Evolutionary conservation across 495 filamentous ascomycete genomes (phyloP).

Genomic region (Aspergillus funiculosus): DNA sequence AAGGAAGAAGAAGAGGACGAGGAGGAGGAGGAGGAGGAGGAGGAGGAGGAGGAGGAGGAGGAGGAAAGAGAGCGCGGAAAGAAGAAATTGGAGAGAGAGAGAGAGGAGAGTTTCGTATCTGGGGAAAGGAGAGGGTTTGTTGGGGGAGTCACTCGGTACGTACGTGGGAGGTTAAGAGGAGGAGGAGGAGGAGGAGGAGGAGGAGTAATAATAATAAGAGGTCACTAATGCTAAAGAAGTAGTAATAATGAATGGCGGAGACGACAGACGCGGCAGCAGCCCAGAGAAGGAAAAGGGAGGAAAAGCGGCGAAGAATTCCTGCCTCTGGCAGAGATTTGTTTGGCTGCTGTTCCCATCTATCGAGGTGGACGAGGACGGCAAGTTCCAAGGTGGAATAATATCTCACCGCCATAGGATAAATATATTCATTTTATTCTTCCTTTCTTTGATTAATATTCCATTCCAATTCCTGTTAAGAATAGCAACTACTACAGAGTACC

Average conservation of each 20-base stretch:
- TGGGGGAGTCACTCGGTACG: too few relatives aligned
- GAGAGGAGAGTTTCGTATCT: conserved; percentile 1
- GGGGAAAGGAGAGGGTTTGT: conserved; percentile 10
- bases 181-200: conserved; percentile 10
- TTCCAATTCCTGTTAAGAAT: too few relatives aligned
- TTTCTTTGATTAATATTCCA: too few relatives aligned
- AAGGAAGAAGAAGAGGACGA: not conserved
- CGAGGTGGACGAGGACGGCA: too few relatives aligned
- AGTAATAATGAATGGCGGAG: conserved; percentile 10
- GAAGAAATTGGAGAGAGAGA: not conserved
- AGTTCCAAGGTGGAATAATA: too few relatives aligned
- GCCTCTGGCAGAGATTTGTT: conserved; percentile 2
- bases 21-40: too few relatives aligned
- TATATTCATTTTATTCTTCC: too few relatives aligned
- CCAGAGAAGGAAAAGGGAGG: conserved; percentile 20
- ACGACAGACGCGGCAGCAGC: conserved; percentile 13
- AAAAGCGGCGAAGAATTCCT: conserved; percentile 11
- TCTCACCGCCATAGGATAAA: too few relatives aligned
- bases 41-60: not conserved
- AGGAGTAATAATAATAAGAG: conserved; percentile 5
- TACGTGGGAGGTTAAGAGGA: too few relatives aligned
- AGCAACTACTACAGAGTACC: too few relatives aligned
- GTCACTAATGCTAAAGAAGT: too few relatives aligned
- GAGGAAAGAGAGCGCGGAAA: not conserved
- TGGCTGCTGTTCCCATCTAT: too few relatives aligned